Evolutionary conservation across 495 filamentous ascomycete genomes (phyloP), one percentile per base, ranked within the genome.

Genomic region (Rhypophila decipiens): DNA sequence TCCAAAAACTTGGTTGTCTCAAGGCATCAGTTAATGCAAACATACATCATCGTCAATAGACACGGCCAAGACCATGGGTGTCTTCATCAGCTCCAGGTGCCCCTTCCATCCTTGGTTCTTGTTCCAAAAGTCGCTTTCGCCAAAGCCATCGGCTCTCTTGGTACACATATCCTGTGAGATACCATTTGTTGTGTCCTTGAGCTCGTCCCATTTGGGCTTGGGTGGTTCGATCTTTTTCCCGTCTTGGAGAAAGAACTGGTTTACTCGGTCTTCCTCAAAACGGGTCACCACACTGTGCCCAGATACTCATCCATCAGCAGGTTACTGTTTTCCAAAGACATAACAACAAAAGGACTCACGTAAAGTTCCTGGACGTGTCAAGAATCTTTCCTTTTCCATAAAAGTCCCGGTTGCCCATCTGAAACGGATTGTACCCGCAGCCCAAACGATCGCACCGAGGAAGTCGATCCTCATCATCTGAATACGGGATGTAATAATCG

Each of bases 31-130:
- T n/a, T n/a, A n/a, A n/a, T n/a, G n/a, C n/a, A n/a, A n/a, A n/a
- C n/a, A n/a, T n/a, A n/a, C n/a, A n/a, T 88, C 85, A 57, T 86
- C 83, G 85, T 85, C 87, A 56, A 88, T 61, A 51, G 75, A 80
- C 76, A 88, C 74, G 56, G 84, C 83, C 18, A 88, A 73, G 29
- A 85, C 85, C 81, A 87, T 82, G 41, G 76, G 79, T 12, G 67
- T 39, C 4, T 56, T 61, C 17, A 85, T 50, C 15, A 68, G 78
- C n/a, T 66, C 53, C 44, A 77, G 70, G 68, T 87, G 79, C 36
- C 64, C 58, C 13, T 56, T 48, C 46, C 83, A 64, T 27, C 83
- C 85, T 40, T 84, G 84, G 49, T 77, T 72, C 42, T 70, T 50
- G 19, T 49, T 56, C 67, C 84, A 87, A 55, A 65, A 62, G 61